These are phyloP conservation scores for Epithele typhae DNA, from an alignment of 768 basidiomycete species.

Conservation along the genomic window DNA sequence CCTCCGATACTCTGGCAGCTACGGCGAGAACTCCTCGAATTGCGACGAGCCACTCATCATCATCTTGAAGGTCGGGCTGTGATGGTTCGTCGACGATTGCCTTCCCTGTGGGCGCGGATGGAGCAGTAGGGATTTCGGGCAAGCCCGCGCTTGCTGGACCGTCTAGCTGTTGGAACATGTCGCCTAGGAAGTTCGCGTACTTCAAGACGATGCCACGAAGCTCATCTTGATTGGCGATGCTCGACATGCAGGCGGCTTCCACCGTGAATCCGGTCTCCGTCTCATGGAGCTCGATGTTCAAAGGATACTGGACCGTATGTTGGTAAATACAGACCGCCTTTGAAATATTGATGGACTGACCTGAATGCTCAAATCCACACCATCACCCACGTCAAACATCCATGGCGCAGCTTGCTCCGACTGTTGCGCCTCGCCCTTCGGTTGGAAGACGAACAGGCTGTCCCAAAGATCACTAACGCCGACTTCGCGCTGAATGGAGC, in stretches of 20 bases:
- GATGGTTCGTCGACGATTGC: neutral
- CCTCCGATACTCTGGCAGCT: too few relatives aligned
- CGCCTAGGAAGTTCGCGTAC: conserved; percentile 19
- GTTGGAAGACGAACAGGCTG: conserved; percentile 43
- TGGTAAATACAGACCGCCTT: neutral
- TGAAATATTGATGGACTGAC: conserved; percentile 24
- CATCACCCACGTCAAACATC: conserved; percentile 18
- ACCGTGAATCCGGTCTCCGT: conserved; percentile 27
- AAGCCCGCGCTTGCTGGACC: conserved; percentile 1
- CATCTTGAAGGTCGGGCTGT: conserved; percentile 4
- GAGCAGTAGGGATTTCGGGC: conserved; percentile 4
- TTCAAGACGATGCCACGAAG: conserved; percentile 17
- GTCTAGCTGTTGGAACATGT: conserved; percentile 20
- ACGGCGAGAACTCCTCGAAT: conserved; percentile 26
- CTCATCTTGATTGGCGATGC: conserved; percentile 23
- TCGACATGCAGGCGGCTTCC: conserved; percentile 32
- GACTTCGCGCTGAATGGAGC: conserved; percentile 35
- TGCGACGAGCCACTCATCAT: conserved; percentile 11
- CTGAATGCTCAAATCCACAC: conserved; percentile 22
- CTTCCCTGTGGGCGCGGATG: neutral
- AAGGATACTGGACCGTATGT: conserved; percentile 32
- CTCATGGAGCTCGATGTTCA: conserved; percentile 40
- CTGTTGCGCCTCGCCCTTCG: conserved; percentile 13
- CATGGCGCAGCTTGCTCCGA: conserved; percentile 12
- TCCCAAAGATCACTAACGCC: conserved; percentile 33